Evolutionary conservation across 305 asterid genomes (phyloP).

Genomic region (Fraxinus velutina): DNA sequence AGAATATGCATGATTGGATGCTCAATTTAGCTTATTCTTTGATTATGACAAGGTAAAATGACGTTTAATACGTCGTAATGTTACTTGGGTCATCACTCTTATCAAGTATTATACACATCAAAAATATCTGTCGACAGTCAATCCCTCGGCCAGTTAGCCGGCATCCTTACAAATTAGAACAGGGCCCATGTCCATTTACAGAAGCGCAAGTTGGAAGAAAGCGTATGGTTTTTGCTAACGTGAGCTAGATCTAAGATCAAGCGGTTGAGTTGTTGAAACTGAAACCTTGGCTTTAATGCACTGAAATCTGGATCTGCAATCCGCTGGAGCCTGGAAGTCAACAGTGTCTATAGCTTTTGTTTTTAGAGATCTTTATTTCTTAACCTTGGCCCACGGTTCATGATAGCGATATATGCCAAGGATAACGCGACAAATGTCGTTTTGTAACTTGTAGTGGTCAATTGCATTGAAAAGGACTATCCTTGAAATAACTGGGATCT

Average conservation of each 20-base stretch:
- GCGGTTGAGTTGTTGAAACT: slow-evolving; percentile 71
- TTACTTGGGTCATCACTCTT: neutral
- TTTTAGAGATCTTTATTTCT: neutral
- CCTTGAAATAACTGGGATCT: neutral
- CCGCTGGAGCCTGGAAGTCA: slow-evolving; percentile 33
- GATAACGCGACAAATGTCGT: slow-evolving; percentile 21
- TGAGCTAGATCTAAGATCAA: slow-evolving; percentile 19
- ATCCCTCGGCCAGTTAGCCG: neutral
- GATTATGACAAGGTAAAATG: neutral
- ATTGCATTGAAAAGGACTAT: slow-evolving; percentile 44
- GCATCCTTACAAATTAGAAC: neutral
- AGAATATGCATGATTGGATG: neutral
- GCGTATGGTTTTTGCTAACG: slow-evolving; percentile 20
- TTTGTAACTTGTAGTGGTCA: neutral
- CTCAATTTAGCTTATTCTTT: neutral
- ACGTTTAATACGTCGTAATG: neutral
- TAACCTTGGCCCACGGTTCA: slow-evolving; percentile 25
- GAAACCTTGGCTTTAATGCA: slow-evolving; percentile 41
- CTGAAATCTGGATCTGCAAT: slow-evolving; percentile 19
- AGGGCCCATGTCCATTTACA: neutral
- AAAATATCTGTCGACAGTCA: neutral
- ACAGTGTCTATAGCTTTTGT: slow-evolving; percentile 28
- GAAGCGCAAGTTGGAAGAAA: neutral
- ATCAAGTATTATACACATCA: neutral
- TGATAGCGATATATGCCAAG: slow-evolving; percentile 20